Evolutionary conservation across 1,284 basidiomycete species (phyloP), one percentile per base, ranked within the genome.

Genomic region (Hymenochaete sp.): DNA sequence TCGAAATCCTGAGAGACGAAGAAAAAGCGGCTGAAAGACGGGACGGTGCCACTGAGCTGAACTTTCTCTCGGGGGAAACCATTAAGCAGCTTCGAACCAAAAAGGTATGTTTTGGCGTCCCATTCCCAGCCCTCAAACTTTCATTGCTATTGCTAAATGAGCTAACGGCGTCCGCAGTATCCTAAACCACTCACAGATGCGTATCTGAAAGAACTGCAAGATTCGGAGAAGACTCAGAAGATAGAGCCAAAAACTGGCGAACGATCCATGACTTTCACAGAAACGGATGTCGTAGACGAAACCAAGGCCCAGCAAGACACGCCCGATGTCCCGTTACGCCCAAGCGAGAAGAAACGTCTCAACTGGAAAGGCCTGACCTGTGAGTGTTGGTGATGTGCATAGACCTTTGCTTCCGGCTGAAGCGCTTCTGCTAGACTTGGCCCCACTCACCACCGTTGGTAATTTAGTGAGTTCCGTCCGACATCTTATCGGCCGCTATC

Each of bases 381-480:
- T 86, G 58, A 46, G 81, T 63, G 6, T 22, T 26, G 16, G 22
- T 43, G 4, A n/a, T 4, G 14, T 35, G 8, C 5, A 6, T 19
- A 8, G 21, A 35, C 14, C 5, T 6, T 8, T n/a, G 13, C 5
- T n/a, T n/a, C 32, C 21, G 13, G 21, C 14, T n/a, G 32, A 35
- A 35, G 21, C 6, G 14, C 5, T 31, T 10, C 28, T 5, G 8
- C 14, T 45, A 88, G 84, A 98, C 65, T 77, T 96, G 1, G 93
- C 93, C 0, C 93, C 95, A 0, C 67, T 98, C 8, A 98, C 95
- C 0, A 98, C 93, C 0, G 92, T 95, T 22, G 93, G 95, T 22
- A 98, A 98, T 57, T 62, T 98, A 56, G 89, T 89, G 60, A 39
- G 79, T 42, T 38, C 13, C 13, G 14, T 5, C 5, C 13, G 13